A percentile compares a stretch with the other conserved stretches of the same genome.
These are phyloP conservation scores for Colletotrichum horii DNA, from an alignment of 2,329 filamentous ascomycete genomes.

Conservation along the genomic window DNA sequence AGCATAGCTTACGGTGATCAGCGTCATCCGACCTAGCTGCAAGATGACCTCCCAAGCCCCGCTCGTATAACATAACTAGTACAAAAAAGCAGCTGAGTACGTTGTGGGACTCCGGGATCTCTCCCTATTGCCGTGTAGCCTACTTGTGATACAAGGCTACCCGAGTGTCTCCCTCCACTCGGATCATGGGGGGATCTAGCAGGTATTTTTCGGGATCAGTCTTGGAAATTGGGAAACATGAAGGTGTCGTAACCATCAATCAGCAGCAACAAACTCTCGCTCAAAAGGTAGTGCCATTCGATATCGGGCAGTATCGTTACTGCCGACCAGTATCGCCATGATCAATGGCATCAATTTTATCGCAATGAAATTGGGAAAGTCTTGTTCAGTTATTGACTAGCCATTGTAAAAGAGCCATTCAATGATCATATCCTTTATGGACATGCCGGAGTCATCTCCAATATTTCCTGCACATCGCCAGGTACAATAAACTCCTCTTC, in stretches of 20 bases:
- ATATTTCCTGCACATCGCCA: conserved; percentile 34
- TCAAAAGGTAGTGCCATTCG: neutral
- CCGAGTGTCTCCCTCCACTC: neutral
- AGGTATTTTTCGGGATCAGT: neutral
- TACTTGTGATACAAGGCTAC: neutral
- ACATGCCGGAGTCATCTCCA: conserved; percentile 33
- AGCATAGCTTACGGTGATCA: neutral
- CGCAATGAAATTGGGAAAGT: accelerated
- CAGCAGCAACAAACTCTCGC: neutral
- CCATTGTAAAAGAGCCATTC: neutral
- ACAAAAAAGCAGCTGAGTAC: neutral
- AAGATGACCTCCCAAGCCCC: neutral
- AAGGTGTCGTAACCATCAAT: neutral
- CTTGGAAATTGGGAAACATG: neutral
- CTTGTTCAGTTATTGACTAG: accelerated
- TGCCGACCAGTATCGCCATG: neutral
- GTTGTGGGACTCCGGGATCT: neutral
- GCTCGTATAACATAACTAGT: neutral
- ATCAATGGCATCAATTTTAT: neutral
- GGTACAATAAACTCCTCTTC: conserved; percentile 49
- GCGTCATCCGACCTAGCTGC: neutral
- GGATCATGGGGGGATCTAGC: accelerated
- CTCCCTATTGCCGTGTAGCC: neutral
- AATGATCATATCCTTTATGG: neutral
- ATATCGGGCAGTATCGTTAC: neutral